Evolutionary conservation across 805 yeast species (phyloP).

Genomic region (Scheffersomyces amazonensis): DNA sequence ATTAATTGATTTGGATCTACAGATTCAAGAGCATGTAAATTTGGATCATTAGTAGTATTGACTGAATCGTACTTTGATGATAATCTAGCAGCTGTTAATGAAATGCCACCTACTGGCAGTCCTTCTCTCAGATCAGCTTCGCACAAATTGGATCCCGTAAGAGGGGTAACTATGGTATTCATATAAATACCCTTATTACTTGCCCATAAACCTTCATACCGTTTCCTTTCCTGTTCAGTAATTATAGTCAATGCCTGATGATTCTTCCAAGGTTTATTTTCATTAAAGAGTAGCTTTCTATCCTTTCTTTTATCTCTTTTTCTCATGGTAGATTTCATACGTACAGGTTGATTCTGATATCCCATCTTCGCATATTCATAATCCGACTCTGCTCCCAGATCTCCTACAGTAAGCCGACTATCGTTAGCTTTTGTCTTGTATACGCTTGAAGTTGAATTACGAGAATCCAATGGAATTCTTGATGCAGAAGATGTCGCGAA

Average conservation of each 20-base stretch:
- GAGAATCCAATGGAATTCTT: conserved; percentile 8
- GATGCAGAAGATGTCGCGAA: not conserved
- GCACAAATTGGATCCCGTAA: conserved; percentile 15
- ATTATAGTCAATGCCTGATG: conserved; percentile 57
- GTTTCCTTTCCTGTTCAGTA: conserved; percentile 67
- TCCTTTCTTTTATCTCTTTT: conserved; percentile 38
- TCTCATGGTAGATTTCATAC: conserved; percentile 52
- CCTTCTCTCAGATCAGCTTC: not conserved
- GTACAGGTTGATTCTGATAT: conserved; percentile 27
- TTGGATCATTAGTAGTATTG: conserved; percentile 16
- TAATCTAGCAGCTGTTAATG: conserved; percentile 31
- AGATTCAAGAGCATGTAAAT: conserved; percentile 26
- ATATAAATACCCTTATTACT: conserved; percentile 73
- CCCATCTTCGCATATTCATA: conserved; percentile 4
- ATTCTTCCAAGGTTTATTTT: conserved; percentile 91
- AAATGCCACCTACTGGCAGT: conserved; percentile 14
- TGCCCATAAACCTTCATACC: conserved; percentile 95
- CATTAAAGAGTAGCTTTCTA: conserved; percentile 57
- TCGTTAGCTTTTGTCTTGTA: not conserved
- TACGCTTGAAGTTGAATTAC: not conserved
- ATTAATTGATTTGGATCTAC: conserved; percentile 33
- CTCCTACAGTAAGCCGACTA: not conserved
- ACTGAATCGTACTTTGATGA: conserved; percentile 23
- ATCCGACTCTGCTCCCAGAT: conserved; percentile 2
- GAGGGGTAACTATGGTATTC: conserved; percentile 29